A percentile compares a stretch with the other conserved stretches of the same genome.
These are phyloP conservation scores for Cerioporus squamosus DNA, from an alignment of 1,284 basidiomycete genomes.

Conservation along the genomic window DNA sequence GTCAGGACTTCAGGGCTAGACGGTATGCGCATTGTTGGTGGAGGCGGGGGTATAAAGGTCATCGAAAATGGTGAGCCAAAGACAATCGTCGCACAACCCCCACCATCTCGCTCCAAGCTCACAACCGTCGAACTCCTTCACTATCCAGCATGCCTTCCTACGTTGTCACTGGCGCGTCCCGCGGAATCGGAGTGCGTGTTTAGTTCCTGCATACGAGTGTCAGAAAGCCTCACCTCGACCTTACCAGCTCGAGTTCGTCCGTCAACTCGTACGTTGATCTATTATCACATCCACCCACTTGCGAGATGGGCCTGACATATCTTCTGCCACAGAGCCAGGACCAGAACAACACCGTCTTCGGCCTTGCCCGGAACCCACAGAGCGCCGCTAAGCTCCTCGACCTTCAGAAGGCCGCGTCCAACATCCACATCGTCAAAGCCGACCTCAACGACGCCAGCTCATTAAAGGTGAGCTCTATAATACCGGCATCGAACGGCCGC, in stretches of 20 bases:
- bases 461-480: constrained; percentile 21
- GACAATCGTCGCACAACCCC: not conserved
- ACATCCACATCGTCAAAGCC: constrained; percentile 22
- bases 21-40: no score
- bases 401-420: constrained; percentile 24
- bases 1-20: no score
- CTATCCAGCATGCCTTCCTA: constrained; percentile 30
- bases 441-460: constrained; percentile 12
- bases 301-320: not conserved
- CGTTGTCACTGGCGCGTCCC: constrained; percentile 31
- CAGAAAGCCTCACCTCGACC: constrained; percentile 13
- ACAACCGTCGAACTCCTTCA: not conserved
- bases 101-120: not conserved
- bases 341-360: constrained; percentile 31
- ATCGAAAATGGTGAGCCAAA: not conserved
- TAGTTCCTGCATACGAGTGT: constrained; percentile 1
- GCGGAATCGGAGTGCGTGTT: constrained; percentile 30
- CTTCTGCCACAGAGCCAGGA: constrained; percentile 11
- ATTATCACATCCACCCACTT: no score
- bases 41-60: no score
- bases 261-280: not conserved
- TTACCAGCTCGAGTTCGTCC: constrained; percentile 38
- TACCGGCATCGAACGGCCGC: not conserved
- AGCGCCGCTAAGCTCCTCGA: constrained; percentile 17
- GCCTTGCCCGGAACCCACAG: constrained; percentile 26